phyloP scores from a whole-genome alignment of 495 filamentous ascomycete genomes.

The Lentithecium fluviatile region DNA sequence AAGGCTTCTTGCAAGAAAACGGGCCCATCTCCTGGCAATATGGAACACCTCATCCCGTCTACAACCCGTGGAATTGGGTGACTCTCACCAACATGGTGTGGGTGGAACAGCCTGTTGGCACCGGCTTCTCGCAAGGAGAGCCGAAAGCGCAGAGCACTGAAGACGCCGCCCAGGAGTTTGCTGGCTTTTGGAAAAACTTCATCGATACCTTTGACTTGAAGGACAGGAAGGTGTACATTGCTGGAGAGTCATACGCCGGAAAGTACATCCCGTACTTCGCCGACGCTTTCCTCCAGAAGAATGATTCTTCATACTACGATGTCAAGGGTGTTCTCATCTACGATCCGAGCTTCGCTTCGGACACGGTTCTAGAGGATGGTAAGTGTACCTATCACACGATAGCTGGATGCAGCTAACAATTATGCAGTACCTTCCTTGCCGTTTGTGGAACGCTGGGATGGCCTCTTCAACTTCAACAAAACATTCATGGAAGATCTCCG shows the following conservation, averaged over 20 bases:
- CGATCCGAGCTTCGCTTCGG: slow-evolving; percentile 48
- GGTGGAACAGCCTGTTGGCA: slow-evolving; percentile 75
- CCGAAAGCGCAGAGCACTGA: slow-evolving; percentile 55
- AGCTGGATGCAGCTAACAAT: slow-evolving; percentile 45
- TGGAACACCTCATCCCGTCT: slow-evolving; percentile 40
- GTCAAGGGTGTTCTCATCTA: slow-evolving; percentile 66
- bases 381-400: slow-evolving; percentile 16
- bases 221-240: slow-evolving; percentile 60
- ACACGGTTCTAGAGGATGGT: slow-evolving; percentile 44
- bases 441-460: slow-evolving; percentile 51
- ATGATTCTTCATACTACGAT: slow-evolving; percentile 66
- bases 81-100: slow-evolving; percentile 77
- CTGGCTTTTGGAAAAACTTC: slow-evolving; percentile 66
- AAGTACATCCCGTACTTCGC: slow-evolving; percentile 79
- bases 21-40: slow-evolving; percentile 47
- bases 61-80: slow-evolving; percentile 54
- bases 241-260: slow-evolving; percentile 69
- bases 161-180: slow-evolving; percentile 58
- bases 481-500: slow-evolving; percentile 53
- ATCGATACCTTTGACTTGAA: slow-evolving; percentile 59
- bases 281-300: slow-evolving; percentile 66
- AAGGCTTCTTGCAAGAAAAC: slow-evolving; percentile 46
- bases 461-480: slow-evolving; percentile 58
- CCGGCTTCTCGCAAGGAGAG: slow-evolving; percentile 60
- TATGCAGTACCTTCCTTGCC: slow-evolving; percentile 49